Evolutionary conservation across 805 yeast species (phyloP), one percentile per base, ranked within the genome.

Genomic region (Starmerella ratchasimensis): DNA sequence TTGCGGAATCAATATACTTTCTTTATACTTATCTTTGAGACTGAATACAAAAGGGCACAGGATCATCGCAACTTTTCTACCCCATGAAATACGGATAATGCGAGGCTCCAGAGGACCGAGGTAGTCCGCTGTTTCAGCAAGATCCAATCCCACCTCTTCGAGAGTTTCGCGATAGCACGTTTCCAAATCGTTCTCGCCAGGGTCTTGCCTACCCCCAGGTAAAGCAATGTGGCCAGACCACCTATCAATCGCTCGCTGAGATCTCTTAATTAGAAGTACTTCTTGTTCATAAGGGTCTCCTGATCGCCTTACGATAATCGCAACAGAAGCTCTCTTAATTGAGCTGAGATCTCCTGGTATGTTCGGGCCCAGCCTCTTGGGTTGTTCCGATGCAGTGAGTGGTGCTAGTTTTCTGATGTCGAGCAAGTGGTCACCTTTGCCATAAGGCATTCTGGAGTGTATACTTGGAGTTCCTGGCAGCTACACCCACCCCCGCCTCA

Each of bases 201-300:
- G 48, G 25, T 61, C 64, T 5, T 57, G 48, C n/a, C 55, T 47
- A 9, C 65, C 65, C 2, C 65, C 65, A 1, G 65, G 65, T 1
- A 61, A 36, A 2, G 64, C 65, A 30, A 61, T 52, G 40, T 61
- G 65, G 13, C 61, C 61, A 6, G 64, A 59, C 65, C 65, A 61
- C 14, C 62, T 45, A 36, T 61, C 65, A 2, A 57, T 44, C 9
- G 42, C 46, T n/a, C 60, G 46, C 3, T 47, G 42, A 2, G 63
- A 50, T 7, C 65, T 53, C 34, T 58, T 60, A 36, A 61, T 61
- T 31, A 61, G 48, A 27, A 61, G 53, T 3, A 61, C 39, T 34
- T 61, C 61, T 5, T 56, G 46, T n/a, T 37, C 42, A 26, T 17
- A 4, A 2, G 15, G 31, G 10, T 10, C 16, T 4, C 23, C 23